Evolutionary conservation across 2,329 filamentous ascomycete species (phyloP).

Genomic region (Pestalotiopsis sp.): DNA sequence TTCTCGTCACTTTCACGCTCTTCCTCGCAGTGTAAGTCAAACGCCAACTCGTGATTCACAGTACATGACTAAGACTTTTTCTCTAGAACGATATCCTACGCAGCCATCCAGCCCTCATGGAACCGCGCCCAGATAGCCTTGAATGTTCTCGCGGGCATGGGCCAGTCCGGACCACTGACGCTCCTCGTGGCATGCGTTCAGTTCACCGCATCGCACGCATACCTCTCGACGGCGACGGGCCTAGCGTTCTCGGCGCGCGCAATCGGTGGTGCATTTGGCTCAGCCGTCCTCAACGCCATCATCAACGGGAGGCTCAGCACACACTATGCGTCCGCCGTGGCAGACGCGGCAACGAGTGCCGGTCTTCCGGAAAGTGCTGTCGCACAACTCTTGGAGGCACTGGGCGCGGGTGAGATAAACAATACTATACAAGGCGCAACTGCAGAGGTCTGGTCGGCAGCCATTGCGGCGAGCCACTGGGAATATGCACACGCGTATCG

Average conservation of each 20-base stretch:
- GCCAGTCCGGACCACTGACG: constrained; percentile 51
- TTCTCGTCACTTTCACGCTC: constrained; percentile 46
- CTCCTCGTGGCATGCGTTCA: constrained; percentile 52
- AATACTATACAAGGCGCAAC: constrained; percentile 37
- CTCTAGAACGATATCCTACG: constrained; percentile 44
- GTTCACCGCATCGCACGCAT: constrained; percentile 54
- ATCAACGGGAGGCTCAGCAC: constrained; percentile 46
- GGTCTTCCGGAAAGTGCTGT: constrained; percentile 42
- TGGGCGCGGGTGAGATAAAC: constrained; percentile 34
- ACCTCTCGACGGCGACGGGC: constrained; percentile 53
- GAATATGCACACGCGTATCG: constrained; percentile 50
- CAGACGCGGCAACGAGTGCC: constrained; percentile 40
- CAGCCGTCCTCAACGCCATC: constrained; percentile 52
- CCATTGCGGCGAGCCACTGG: constrained; percentile 40
- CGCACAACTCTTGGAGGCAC: constrained; percentile 37
- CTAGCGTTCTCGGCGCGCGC: constrained; percentile 54
- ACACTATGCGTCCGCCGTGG: constrained; percentile 41
- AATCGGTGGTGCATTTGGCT: constrained; percentile 55
- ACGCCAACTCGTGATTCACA: neutral
- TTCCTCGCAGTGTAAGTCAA: constrained; percentile 47
- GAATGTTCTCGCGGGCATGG: constrained; percentile 48
- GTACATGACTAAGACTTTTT: neutral
- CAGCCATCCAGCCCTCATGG: constrained; percentile 44
- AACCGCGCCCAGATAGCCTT: constrained; percentile 47
- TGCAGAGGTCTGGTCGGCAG: constrained; percentile 36